phyloP scores from a whole-genome alignment of 176 grass and related monocot genomes.

The Hsuehochloa calcarea region DNA sequence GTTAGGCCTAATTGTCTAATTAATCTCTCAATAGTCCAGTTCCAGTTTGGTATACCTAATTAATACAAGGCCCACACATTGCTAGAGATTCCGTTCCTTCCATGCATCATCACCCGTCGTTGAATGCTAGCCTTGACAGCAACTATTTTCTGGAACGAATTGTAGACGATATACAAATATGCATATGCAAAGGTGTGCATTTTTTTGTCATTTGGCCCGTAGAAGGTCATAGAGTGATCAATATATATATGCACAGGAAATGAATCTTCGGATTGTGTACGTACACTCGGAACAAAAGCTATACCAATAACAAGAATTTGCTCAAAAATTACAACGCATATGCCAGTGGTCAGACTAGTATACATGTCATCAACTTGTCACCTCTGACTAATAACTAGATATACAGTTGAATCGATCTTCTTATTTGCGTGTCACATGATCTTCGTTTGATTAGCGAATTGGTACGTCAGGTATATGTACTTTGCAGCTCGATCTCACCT shows the following conservation, averaged over 20 bases:
- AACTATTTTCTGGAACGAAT: background rate
- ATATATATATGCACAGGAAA: constrained; percentile 21
- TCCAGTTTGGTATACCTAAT: constrained; percentile 43
- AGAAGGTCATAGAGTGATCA: background rate
- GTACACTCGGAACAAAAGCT: constrained; percentile 13
- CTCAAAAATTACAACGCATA: constrained; percentile 42
- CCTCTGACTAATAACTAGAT: constrained; percentile 53
- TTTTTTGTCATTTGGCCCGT: background rate
- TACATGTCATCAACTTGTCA: constrained; percentile 47
- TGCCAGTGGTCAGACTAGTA: constrained; percentile 61
- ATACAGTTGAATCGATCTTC: constrained; percentile 42
- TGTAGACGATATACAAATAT: background rate
- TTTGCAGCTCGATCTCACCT: constrained; percentile 34
- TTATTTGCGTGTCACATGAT: constrained; percentile 43
- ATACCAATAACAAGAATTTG: constrained; percentile 30
- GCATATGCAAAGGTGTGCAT: background rate
- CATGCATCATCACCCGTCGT: background rate
- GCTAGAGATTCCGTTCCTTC: constrained; percentile 35
- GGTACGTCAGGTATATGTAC: constrained; percentile 37
- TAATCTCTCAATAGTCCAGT: constrained; percentile 31
- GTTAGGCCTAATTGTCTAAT: constrained; percentile 41
- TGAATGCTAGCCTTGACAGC: constrained; percentile 3
- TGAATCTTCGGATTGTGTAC: constrained; percentile 7
- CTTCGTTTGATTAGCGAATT: constrained; percentile 50
- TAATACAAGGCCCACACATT: constrained; percentile 40